Evolutionary conservation across 352 stramenopile species (phyloP).

Genomic region (Globisporangium nodosum): DNA sequence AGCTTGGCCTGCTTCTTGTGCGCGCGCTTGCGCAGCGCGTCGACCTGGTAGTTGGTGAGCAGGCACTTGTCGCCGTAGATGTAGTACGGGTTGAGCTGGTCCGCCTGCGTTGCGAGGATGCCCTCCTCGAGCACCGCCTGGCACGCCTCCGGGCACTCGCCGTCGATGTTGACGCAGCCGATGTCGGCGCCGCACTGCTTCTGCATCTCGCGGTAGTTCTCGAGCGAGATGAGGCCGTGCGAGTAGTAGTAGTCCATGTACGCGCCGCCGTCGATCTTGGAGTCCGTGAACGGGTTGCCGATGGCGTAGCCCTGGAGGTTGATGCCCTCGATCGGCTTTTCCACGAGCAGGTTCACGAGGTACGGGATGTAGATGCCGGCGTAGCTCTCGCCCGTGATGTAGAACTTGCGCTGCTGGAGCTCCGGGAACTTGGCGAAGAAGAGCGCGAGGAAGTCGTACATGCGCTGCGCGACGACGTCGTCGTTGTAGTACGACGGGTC

Average conservation of each 20-base stretch:
- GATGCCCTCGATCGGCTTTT: conserved; percentile 50
- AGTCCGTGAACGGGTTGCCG: conserved; percentile 67
- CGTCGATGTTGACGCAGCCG: conserved; percentile 54
- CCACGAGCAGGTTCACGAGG: conserved; percentile 70
- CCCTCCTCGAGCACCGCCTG: conserved; percentile 44
- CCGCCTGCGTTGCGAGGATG: conserved; percentile 30
- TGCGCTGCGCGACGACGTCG: conserved; percentile 63
- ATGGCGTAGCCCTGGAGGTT: conserved; percentile 76
- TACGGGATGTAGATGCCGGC: conserved; percentile 90
- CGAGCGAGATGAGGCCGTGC: conserved; percentile 76
- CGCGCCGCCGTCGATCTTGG: conserved; percentile 48
- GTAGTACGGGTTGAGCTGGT: conserved; percentile 70
- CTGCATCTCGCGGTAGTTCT: conserved; percentile 65
- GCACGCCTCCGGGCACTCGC: conserved; percentile 35
- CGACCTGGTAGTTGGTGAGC: conserved; percentile 47
- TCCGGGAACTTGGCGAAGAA: conserved; percentile 68
- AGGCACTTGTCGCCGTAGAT: conserved; percentile 83
- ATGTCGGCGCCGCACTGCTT: conserved; percentile 47
- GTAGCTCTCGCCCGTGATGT: conserved; percentile 82
- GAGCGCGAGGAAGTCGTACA: conserved; percentile 66
- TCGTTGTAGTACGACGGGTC: conserved; percentile 78
- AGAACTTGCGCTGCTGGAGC: conserved; percentile 69
- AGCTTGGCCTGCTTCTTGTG: conserved; percentile 26
- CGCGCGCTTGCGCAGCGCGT: conserved; percentile 34
- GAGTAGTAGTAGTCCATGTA: conserved; percentile 88